Evolutionary conservation across 2,329 filamentous ascomycete species (phyloP).

Genomic region (Cladophialophora exuberans): DNA sequence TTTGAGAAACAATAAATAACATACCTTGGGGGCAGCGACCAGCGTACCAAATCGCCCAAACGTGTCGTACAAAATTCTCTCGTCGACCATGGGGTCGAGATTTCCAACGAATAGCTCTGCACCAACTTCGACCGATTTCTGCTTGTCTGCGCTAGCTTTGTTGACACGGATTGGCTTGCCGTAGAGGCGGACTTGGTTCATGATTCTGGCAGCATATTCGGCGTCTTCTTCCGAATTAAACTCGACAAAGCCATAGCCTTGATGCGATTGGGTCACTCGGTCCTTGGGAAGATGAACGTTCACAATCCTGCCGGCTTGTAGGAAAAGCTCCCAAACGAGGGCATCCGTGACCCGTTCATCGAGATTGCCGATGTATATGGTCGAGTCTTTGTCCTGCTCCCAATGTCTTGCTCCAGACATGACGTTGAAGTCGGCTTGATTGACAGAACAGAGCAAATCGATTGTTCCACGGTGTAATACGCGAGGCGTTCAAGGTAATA

Average conservation of each 20-base stretch:
- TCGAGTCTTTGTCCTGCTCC: conserved; percentile 98
- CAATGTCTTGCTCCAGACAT: conserved; percentile 79
- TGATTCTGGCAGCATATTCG: conserved; percentile 93
- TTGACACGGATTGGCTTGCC: conserved; percentile 96
- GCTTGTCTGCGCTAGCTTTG: conserved; percentile 91
- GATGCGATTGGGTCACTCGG: conserved; percentile 92
- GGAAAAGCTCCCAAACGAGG: conserved; percentile 96
- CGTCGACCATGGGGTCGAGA: conserved; percentile 89
- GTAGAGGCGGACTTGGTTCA: conserved; percentile 92
- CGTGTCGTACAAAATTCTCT: conserved; percentile 93
- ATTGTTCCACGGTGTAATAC: too few relatives aligned
- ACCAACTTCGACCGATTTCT: conserved; percentile 89
- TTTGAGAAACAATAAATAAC: conserved; percentile 11
- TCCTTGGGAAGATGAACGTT: conserved; percentile 99
- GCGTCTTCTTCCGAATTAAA: conserved; percentile 95
- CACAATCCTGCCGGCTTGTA: conserved; percentile 94
- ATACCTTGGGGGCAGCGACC: conserved; percentile 80
- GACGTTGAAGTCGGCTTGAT: conserved; percentile 8
- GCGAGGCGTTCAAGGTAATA: too few relatives aligned
- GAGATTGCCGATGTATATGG: conserved; percentile 97
- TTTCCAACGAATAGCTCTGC: conserved; percentile 98
- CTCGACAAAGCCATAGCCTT: conserved; percentile 98
- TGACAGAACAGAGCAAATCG: too few relatives aligned
- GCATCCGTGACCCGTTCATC: conserved; percentile 92
- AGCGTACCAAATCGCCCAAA: conserved; percentile 91